Percentiles rank a stretch among this genome's conserved stretches.
These are phyloP conservation scores for Colletotrichum sp. DNA, from an alignment of 2,329 filamentous ascomycete genomes.

Conservation along the genomic window DNA sequence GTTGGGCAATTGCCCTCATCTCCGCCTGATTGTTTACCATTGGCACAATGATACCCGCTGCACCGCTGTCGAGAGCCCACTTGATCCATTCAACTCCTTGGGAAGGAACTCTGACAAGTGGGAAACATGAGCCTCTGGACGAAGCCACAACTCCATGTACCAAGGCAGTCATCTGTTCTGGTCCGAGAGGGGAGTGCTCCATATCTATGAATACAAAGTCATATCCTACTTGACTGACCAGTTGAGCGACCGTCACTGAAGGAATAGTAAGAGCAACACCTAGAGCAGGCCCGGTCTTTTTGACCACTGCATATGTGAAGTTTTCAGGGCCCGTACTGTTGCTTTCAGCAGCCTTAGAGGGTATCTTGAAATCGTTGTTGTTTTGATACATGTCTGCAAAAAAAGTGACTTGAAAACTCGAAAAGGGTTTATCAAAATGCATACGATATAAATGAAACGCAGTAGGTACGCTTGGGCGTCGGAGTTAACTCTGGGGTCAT, in stretches of 20 bases:
- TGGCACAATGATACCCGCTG: background rate
- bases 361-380: too few species aligned
- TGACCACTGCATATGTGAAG: background rate
- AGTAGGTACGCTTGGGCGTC: too few species aligned
- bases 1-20: background rate
- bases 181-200: background rate
- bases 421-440: too few species aligned
- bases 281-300: background rate
- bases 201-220: background rate
- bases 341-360: too few species aligned
- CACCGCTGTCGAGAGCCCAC: background rate
- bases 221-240: background rate
- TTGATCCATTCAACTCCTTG: background rate
- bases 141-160: background rate
- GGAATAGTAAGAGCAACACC: background rate
- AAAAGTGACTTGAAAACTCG: too few species aligned
- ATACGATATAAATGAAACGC: too few species aligned
- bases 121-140: background rate
- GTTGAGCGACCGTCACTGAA: background rate
- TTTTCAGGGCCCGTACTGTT: too few species aligned
- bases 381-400: too few species aligned
- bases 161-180: background rate
- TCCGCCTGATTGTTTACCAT: background rate
- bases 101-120: background rate
- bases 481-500: too few species aligned